Evolutionary conservation across 148 eudicot genomes (phyloP).

Genomic region (Amaranthus hypochondriacus): DNA sequence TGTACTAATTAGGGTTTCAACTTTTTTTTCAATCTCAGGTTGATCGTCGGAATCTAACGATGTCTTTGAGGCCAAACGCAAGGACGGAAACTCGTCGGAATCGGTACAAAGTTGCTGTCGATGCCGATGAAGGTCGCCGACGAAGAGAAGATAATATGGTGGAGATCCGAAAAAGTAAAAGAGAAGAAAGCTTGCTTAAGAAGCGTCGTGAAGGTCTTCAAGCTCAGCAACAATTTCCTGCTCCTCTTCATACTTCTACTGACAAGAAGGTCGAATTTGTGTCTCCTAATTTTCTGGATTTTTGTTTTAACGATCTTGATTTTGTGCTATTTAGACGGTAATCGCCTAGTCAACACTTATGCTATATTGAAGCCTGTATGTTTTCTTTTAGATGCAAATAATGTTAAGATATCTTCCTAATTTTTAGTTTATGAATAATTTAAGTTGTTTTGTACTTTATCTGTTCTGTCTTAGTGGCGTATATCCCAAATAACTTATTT

Average conservation of each 20-base stretch:
- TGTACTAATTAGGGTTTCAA: conserved; percentile 19
- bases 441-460: neutral
- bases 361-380: neutral
- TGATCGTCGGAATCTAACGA: conserved; percentile 2
- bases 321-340: neutral
- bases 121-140: conserved; percentile 78
- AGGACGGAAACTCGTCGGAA: conserved; percentile 51
- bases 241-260: conserved; percentile 33
- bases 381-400: neutral
- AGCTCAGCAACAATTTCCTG: conserved; percentile 26
- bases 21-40: neutral
- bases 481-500: no score
- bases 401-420: no score
- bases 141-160: conserved; percentile 74
- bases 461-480: no score
- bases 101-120: conserved; percentile 68
- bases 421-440: no score
- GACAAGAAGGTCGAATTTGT: conserved; percentile 29
- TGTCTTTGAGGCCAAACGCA: conserved; percentile 52
- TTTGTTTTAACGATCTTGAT: neutral
- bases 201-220: conserved; percentile 71
- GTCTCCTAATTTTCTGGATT: neutral
- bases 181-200: conserved; percentile 70
- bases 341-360: neutral
- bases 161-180: conserved; percentile 62